phyloP scores from a whole-genome alignment of 345 rosid genomes.

The Pistacia atlantica region DNA sequence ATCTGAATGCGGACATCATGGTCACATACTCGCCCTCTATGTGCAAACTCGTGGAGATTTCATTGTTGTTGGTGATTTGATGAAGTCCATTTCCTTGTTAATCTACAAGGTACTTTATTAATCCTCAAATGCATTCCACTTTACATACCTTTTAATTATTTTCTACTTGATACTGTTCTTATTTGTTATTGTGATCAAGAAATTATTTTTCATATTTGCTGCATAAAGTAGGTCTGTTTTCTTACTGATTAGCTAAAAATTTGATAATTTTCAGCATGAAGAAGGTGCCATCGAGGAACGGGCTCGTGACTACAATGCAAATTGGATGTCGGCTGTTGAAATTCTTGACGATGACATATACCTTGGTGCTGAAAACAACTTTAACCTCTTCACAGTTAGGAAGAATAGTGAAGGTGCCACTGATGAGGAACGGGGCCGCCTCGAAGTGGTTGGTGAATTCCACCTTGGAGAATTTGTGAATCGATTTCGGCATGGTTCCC shows the following conservation, averaged over 20 bases:
- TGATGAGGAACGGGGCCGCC: constrained; percentile 79
- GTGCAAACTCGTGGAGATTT: constrained; percentile 97
- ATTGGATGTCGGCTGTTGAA: constrained; percentile 95
- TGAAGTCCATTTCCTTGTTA: constrained; percentile 88
- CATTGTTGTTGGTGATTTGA: constrained; percentile 90
- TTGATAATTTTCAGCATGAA: constrained; percentile 61
- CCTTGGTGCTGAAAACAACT: constrained; percentile 84
- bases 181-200: neutral
- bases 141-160: neutral
- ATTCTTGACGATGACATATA: constrained; percentile 85
- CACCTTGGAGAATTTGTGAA: constrained; percentile 94
- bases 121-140: neutral
- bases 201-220: neutral
- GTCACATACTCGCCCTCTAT: constrained; percentile 86
- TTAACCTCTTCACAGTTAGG: constrained; percentile 74
- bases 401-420: constrained; percentile 91
- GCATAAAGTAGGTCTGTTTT: neutral
- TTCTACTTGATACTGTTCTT: no score
- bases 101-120: constrained; percentile 73
- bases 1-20: constrained; percentile 91
- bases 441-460: constrained; percentile 90
- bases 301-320: constrained; percentile 87
- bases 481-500: constrained; percentile 91
- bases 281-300: constrained; percentile 90
- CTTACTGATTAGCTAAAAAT: neutral